Conservation (phyloP, 2,329 filamentous ascomycete genomes). For the Ophiosphaerella narmari region DNA sequence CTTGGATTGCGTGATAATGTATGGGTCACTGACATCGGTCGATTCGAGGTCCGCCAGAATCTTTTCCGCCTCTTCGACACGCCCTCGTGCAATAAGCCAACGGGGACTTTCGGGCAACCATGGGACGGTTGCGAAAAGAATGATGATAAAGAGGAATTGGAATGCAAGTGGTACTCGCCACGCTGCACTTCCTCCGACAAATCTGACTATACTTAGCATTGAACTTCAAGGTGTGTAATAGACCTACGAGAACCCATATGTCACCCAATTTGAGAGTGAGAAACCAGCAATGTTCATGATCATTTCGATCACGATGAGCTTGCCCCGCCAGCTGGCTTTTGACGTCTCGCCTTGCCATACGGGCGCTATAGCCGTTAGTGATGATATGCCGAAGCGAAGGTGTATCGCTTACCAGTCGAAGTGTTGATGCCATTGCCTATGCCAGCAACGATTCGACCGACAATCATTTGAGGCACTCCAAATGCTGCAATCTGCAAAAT, state of each 20-base stretch:
- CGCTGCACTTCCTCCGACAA: slow-evolving; percentile 18
- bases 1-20: slow-evolving; percentile 46
- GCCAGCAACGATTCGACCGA: slow-evolving; percentile 53
- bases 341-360: slow-evolving; percentile 60
- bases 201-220: slow-evolving; percentile 9
- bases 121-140: slow-evolving; percentile 52
- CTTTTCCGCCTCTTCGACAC: slow-evolving; percentile 53
- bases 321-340: slow-evolving; percentile 49
- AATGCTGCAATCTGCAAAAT: slow-evolving; percentile 55
- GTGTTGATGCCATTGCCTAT: slow-evolving; percentile 60
- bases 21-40: slow-evolving; percentile 52
- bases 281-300: slow-evolving; percentile 59
- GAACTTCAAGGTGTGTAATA: not conserved
- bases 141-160: slow-evolving; percentile 56
- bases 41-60: slow-evolving; percentile 57
- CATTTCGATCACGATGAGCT: slow-evolving; percentile 55
- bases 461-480: slow-evolving; percentile 55
- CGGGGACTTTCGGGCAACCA: slow-evolving; percentile 54
- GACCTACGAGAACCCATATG: slow-evolving; percentile 56
- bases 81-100: slow-evolving; percentile 54
- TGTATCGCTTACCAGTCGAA: slow-evolving; percentile 50
- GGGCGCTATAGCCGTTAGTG: slow-evolving; percentile 47
- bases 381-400: not conserved
- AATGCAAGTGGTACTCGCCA: slow-evolving; percentile 48
- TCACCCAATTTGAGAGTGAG: slow-evolving; percentile 58